A percentile compares a stretch with the other conserved stretches of the same genome.
Conservation (phyloP, 805 yeast genomes). For the Jamesozyma lodderae region DNA sequence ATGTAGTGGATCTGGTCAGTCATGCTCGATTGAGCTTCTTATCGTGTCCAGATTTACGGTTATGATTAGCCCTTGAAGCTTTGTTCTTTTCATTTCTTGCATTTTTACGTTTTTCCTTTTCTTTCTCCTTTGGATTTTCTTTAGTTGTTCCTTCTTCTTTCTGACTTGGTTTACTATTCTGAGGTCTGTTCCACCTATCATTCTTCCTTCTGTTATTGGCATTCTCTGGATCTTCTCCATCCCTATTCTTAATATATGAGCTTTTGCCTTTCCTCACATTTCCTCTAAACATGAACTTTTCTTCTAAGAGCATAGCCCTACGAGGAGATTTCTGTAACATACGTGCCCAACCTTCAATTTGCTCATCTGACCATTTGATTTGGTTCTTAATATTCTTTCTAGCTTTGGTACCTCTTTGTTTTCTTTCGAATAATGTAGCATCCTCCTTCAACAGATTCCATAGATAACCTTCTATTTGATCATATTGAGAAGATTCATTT, state of each 20-base stretch:
- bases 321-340: slow-evolving; percentile 61
- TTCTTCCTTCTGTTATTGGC: slow-evolving; percentile 2
- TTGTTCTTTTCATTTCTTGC: slow-evolving; percentile 46
- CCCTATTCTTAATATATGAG: slow-evolving; percentile 24
- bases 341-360: slow-evolving; percentile 87
- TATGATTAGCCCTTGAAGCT: slow-evolving; percentile 52
- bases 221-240: slow-evolving; percentile 5
- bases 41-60: slow-evolving; percentile 53
- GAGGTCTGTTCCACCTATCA: not conserved
- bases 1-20: too few relatives aligned
- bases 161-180: not conserved
- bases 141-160: not conserved
- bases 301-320: slow-evolving; percentile 54
- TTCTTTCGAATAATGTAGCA: slow-evolving; percentile 39
- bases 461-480: slow-evolving; percentile 43
- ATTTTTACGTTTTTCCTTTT: slow-evolving; percentile 28
- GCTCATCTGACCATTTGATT: slow-evolving; percentile 77
- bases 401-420: slow-evolving; percentile 40
- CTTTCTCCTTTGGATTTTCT: slow-evolving; percentile 6
- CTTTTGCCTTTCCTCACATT: slow-evolving; percentile 27
- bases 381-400: slow-evolving; percentile 44
- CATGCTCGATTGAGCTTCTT: slow-evolving; percentile 35
- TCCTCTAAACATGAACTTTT: slow-evolving; percentile 45
- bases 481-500: slow-evolving; percentile 26
- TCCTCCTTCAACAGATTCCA: slow-evolving; percentile 49